Conservation (phyloP, 2,329 filamentous ascomycete species). For the Leptographium lundbergii region DNA sequence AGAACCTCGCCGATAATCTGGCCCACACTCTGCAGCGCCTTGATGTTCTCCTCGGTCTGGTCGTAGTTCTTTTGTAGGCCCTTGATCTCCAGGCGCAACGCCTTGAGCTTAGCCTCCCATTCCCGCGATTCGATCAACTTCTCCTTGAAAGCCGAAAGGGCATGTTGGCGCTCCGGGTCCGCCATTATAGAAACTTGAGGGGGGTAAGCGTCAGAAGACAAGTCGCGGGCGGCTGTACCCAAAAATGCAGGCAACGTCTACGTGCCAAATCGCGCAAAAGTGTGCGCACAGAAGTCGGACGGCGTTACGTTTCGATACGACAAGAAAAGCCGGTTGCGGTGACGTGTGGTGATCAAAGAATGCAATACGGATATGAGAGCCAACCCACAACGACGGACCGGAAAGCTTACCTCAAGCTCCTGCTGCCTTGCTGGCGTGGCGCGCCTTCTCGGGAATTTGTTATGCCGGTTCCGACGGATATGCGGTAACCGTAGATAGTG, state of each 20-base stretch:
- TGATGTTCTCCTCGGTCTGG: slow-evolving; percentile 97
- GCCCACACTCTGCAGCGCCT: slow-evolving; percentile 94
- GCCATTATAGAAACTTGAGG: slow-evolving; percentile 13
- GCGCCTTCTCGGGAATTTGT: slow-evolving; percentile 3
- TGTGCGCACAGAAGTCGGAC: neutral
- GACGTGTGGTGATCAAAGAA: neutral
- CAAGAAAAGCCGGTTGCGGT: neutral
- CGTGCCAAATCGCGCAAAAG: neutral
- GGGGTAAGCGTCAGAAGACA: neutral
- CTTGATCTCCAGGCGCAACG: slow-evolving; percentile 89
- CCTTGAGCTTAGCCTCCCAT: slow-evolving; percentile 97
- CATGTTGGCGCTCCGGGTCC: slow-evolving; percentile 51
- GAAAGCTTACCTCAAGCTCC: slow-evolving; percentile 25
- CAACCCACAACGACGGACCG: neutral
- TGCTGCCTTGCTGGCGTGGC: slow-evolving; percentile 19
- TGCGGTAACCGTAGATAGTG: neutral
- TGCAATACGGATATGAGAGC: neutral
- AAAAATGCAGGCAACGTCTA: neutral
- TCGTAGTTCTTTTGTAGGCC: slow-evolving; percentile 90
- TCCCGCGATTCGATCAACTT: slow-evolving; percentile 90
- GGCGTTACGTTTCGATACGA: neutral
- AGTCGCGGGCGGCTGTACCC: neutral
- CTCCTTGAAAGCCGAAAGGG: slow-evolving; percentile 64
- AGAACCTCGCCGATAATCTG: slow-evolving; percentile 99
- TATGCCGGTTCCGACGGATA: neutral